These are phyloP conservation scores for Brettanomyces anomalus DNA, from an alignment of 805 yeast genomes.

Conservation along the genomic window DNA sequence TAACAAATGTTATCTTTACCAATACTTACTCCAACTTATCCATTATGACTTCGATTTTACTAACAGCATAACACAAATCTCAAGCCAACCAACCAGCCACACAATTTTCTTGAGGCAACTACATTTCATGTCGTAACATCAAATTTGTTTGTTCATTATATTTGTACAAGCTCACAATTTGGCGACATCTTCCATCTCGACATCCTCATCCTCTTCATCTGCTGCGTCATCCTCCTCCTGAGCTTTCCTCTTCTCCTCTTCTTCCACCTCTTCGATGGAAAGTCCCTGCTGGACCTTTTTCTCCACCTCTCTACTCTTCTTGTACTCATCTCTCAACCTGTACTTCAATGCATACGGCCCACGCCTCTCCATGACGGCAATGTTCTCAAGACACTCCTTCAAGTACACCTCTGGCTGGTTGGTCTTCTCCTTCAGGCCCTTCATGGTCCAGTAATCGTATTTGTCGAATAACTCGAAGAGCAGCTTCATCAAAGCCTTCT, in stretches of 20 bases:
- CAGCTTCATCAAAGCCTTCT: constrained; percentile 81
- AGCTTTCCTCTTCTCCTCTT: constrained; percentile 17
- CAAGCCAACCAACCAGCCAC: too few species aligned
- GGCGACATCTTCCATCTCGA: constrained; percentile 70
- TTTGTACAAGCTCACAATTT: constrained; percentile 13
- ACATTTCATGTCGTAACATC: too few species aligned
- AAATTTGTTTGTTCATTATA: too few species aligned
- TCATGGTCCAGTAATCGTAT: constrained; percentile 93
- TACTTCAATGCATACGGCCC: constrained; percentile 95
- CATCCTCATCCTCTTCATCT: constrained; percentile 53
- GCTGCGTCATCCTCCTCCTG: constrained; percentile 27
- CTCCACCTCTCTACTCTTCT: constrained; percentile 68
- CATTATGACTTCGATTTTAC: too few species aligned
- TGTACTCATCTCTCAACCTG: constrained; percentile 83
- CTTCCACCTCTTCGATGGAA: constrained; percentile 38
- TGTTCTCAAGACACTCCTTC: constrained; percentile 82
- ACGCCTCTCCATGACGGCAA: constrained; percentile 82
- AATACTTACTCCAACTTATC: too few species aligned
- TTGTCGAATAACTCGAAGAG: constrained; percentile 87
- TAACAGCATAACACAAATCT: too few species aligned
- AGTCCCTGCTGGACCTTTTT: constrained; percentile 47
- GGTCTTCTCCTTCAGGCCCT: constrained; percentile 88
- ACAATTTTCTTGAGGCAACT: too few species aligned
- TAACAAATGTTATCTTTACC: too few species aligned
- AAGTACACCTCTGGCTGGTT: constrained; percentile 92